A percentile compares a stretch with the other conserved stretches of the same genome.
Evolutionary conservation across 75 land plant genomes (phyloP).

Genomic region (Adiantum capillusveneris): DNA sequence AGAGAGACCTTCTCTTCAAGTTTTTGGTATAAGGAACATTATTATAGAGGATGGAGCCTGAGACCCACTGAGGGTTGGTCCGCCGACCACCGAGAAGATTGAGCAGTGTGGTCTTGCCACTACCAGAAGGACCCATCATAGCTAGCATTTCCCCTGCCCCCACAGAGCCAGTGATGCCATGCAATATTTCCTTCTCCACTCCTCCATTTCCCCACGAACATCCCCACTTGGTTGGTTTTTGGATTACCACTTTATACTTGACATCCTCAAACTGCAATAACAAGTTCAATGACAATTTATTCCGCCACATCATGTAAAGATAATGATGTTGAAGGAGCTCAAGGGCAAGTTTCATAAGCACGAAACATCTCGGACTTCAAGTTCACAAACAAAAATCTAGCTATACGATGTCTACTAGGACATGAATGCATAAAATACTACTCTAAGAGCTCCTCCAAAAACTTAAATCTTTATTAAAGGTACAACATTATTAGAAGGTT

Average conservation of each 20-base stretch:
- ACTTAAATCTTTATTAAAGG: too few species aligned
- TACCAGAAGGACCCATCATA: slow-evolving; percentile 88
- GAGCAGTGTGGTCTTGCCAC: slow-evolving; percentile 77
- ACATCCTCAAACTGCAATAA: slow-evolving; percentile 38
- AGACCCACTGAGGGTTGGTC: slow-evolving; percentile 3
- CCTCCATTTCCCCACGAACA: slow-evolving; percentile 5
- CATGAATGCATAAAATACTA: too few species aligned
- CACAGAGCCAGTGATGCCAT: slow-evolving; percentile 61
- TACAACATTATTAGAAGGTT: too few species aligned
- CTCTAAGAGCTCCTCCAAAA: too few species aligned
- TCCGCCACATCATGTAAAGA: too few species aligned
- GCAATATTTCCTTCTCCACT: slow-evolving; percentile 54
- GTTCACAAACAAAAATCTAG: too few species aligned
- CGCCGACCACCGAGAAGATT: slow-evolving; percentile 58
- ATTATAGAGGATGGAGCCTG: slow-evolving; percentile 64
- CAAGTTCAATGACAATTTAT: not conserved
- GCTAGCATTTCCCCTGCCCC: slow-evolving; percentile 73
- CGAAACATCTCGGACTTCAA: too few species aligned
- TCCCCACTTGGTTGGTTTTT: slow-evolving; percentile 4
- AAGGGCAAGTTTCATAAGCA: too few species aligned
- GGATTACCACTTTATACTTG: slow-evolving; percentile 38
- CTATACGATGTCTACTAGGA: too few species aligned
- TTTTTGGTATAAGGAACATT: slow-evolving; percentile 54
- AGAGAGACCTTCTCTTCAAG: slow-evolving; percentile 49
- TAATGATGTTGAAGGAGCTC: too few species aligned